phyloP scores from a whole-genome alignment of 2,329 filamentous ascomycete species.

The Alternaria alternata region DNA sequence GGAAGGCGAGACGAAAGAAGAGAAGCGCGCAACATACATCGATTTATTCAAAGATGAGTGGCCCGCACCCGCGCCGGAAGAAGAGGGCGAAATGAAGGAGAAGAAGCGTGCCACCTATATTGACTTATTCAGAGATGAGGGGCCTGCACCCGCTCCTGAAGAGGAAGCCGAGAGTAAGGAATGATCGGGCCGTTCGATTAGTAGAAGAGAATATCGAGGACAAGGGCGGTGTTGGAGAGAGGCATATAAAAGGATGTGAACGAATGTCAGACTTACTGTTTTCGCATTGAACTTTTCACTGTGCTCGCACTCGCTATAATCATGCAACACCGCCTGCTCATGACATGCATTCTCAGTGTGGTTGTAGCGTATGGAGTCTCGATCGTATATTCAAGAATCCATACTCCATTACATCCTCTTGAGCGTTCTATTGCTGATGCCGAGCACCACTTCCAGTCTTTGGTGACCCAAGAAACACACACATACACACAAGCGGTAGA shows the following conservation, averaged over 20 bases:
- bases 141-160: neutral
- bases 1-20: too few species aligned
- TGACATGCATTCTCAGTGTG: neutral
- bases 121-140: neutral
- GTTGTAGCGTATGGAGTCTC: neutral
- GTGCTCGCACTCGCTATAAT: neutral
- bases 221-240: neutral
- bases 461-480: neutral
- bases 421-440: neutral
- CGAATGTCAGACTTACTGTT: neutral
- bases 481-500: neutral
- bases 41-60: too few species aligned
- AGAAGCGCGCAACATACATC: too few species aligned
- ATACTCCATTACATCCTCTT: neutral
- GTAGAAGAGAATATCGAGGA: neutral
- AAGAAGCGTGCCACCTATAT: neutral
- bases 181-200: neutral
- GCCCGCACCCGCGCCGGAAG: too few species aligned
- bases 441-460: neutral
- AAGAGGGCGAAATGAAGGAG: neutral
- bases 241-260: neutral
- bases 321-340: neutral
- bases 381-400: neutral
- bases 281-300: neutral
- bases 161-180: neutral